Evolutionary conservation across 257 asterid genomes (phyloP), one percentile per base, ranked within the genome.

Genomic region (Gentiana straminea): DNA sequence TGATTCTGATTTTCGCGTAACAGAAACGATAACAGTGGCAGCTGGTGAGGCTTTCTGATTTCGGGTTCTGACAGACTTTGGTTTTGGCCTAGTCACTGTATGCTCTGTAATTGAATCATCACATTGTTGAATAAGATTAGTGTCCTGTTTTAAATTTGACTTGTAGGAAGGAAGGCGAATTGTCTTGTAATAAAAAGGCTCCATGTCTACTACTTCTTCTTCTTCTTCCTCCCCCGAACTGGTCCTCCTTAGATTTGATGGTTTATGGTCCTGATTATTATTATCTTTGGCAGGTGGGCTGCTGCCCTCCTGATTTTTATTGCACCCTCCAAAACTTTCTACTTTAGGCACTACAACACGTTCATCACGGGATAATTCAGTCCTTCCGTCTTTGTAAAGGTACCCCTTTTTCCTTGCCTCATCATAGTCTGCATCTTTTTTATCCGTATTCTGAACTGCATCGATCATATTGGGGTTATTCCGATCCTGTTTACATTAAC

Each of bases 11-110:
- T 64, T 68, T 44, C 34, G 63, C n/a, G 53, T 24, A 24, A 24
- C 24, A 24, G 24, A 24, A 24, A 24, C 0, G 24, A 24, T 24
- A 24, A 24, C 24, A 24, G 24, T 0, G 24, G 24, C 24, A 24
- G 24, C 24, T 1, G 54, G 59, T 54, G 57, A 65, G 46, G 76
- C 63, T 59, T 61, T 79, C 6, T n/a, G 37, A 45, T 13, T 54
- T 41, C 71, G 58, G 33, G 75, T 80, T 57, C 95, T 72, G 5
- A 82, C 90, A 2, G 94, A 84, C 61, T 58, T 78, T 8, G 73
- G 75, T 35, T 41, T 63, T 4, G 69, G 59, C 64, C 72, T 78
- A 8, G 70, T 44, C 46, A 5, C 11, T 0, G 46, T 41, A 5
- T 1, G 1, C 46, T 41, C 11, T 0, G 46, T 41, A 5, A 5